A percentile compares a stretch with the other conserved stretches of the same genome.
Conservation (phyloP, 2,329 filamentous ascomycete genomes). For the Paecilomyces variotii region DNA sequence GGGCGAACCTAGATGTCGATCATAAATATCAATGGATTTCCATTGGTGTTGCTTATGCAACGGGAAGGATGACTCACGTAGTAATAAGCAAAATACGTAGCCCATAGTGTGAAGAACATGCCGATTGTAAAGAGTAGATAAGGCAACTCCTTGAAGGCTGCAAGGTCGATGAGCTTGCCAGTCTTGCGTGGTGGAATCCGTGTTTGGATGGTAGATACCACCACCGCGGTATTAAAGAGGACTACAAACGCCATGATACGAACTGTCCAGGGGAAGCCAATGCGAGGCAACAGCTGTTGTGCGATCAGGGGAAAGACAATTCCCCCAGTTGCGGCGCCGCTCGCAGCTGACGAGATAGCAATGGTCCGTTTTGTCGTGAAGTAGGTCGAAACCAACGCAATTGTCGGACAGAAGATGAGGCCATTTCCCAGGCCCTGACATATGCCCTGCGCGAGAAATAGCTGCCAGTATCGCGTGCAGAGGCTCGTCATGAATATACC, state of each 20-base stretch:
- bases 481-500: conserved; percentile 42
- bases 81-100: conserved; percentile 51
- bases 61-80: conserved; percentile 39
- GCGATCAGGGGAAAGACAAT: conserved; percentile 40
- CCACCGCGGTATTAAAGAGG: conserved; percentile 23
- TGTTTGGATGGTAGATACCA: conserved; percentile 27
- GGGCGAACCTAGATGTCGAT: conserved; percentile 12
- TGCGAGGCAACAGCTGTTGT: conserved; percentile 34
- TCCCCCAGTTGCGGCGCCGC: conserved; percentile 34
- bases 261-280: conserved; percentile 39
- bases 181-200: conserved; percentile 30
- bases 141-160: conserved; percentile 50
- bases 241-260: conserved; percentile 41
- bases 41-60: too few species aligned
- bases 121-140: conserved; percentile 45
- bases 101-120: conserved; percentile 40
- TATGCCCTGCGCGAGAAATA: conserved; percentile 41
- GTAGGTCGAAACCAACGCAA: conserved; percentile 35
- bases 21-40: not conserved
- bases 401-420: conserved; percentile 31
- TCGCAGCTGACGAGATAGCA: conserved; percentile 30
- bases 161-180: conserved; percentile 43
- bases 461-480: conserved; percentile 39
- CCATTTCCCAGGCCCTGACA: conserved; percentile 36
- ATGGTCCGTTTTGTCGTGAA: conserved; percentile 32